Conservation (phyloP, 2,329 filamentous ascomycete species). For the Zopfia rhizophila region DNA sequence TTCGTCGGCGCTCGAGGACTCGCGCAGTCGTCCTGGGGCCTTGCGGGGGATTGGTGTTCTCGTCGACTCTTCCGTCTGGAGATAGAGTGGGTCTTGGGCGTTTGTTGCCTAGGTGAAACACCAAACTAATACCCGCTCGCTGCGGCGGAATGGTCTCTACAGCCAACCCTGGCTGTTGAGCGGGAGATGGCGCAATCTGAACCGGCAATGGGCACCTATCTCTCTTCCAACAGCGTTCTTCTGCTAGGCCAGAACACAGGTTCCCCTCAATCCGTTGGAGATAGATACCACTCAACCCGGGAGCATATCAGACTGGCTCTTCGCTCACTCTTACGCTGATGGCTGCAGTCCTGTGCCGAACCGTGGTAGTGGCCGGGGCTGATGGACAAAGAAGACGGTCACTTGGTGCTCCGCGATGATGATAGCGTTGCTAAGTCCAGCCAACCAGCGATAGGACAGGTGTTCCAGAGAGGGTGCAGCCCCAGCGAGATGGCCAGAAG, state of each 20-base stretch:
- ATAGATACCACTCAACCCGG: constrained; percentile 2
- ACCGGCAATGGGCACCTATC: neutral
- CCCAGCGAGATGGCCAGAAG: constrained; percentile 13
- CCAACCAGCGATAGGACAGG: constrained; percentile 20
- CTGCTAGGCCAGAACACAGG: constrained; percentile 1
- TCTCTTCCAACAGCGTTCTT: neutral
- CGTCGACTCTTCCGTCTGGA: neutral
- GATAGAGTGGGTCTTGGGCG: neutral
- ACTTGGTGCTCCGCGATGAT: constrained; percentile 16
- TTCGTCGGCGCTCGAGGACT: no score
- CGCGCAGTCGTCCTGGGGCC: no score
- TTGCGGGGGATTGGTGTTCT: no score
- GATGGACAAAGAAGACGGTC: constrained; percentile 28
- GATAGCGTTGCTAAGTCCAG: constrained; percentile 23
- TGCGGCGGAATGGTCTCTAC: constrained; percentile 16
- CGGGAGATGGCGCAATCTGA: constrained; percentile 24
- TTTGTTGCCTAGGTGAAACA: neutral
- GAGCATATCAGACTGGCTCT: constrained; percentile 6
- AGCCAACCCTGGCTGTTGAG: constrained; percentile 18
- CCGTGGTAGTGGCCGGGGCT: constrained; percentile 28
- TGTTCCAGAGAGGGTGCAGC: neutral
- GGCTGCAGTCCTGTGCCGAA: constrained; percentile 26
- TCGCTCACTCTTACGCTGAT: constrained; percentile 9
- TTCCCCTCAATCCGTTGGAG: constrained; percentile 12
- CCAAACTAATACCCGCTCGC: constrained; percentile 11